A percentile compares a stretch with the other conserved stretches of the same genome.
phyloP scores from a whole-genome alignment of 164 flowering plant species.

The Platanus orientalis region DNA sequence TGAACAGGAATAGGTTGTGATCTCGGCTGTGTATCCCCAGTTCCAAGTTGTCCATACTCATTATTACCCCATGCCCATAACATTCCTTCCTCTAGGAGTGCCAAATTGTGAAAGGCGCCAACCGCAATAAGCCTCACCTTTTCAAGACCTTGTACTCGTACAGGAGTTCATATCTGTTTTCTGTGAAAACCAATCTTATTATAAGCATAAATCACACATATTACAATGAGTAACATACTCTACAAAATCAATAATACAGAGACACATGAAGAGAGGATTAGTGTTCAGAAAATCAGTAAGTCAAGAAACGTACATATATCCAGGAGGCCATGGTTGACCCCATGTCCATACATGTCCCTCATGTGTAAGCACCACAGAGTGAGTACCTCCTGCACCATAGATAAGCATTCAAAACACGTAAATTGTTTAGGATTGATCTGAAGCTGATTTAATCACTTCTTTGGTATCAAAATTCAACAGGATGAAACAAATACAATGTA shows the following conservation, averaged over 20 bases:
- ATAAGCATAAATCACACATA: conserved; percentile 8
- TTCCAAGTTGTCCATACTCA: conserved; percentile 99
- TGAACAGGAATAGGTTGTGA: conserved; percentile 91
- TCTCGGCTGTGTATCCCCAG: conserved; percentile 98
- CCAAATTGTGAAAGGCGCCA: conserved; percentile 98
- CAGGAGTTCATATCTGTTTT: conserved; percentile 93
- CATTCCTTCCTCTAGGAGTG: conserved; percentile 79
- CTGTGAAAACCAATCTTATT: conserved; percentile 27
- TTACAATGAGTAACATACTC: too few relatives aligned
- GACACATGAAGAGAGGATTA: not conserved
- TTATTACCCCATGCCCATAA: conserved; percentile 99
- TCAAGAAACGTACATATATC: conserved; percentile 71
- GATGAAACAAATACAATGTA: too few relatives aligned
- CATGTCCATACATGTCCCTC: conserved; percentile 99
- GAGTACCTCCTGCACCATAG: conserved; percentile 96
- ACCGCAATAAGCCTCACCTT: conserved; percentile 82
- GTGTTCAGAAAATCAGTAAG: not conserved
- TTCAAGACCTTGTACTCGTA: conserved; percentile 95
- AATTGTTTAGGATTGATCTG: not conserved
- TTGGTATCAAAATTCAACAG: not conserved
- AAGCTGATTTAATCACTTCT: not conserved
- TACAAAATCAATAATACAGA: not conserved
- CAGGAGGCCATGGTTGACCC: conserved; percentile 99
- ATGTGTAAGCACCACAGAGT: conserved; percentile 92
- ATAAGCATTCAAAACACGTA: conserved; percentile 12